Evolutionary conservation across 2,329 filamentous ascomycete genomes (phyloP), one percentile per base, ranked within the genome.

Genomic region (Trichoderma aggressivum): DNA sequence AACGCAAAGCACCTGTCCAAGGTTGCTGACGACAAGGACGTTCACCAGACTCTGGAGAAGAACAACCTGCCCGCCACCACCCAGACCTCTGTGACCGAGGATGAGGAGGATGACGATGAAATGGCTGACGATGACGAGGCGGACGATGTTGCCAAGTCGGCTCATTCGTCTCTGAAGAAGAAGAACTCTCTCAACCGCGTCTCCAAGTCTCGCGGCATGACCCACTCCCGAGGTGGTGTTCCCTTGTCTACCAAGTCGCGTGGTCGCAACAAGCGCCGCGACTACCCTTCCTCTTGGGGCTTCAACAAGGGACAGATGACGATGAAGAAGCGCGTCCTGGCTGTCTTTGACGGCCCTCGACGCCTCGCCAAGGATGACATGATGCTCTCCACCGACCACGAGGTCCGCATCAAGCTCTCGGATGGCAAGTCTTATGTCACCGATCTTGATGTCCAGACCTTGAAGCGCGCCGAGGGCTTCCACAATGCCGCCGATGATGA

Each of bases 311-410:
- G 93, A 77, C 94, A 96, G 84, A 97, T 98, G 93, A 97, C 92
- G 79, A 97, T 97, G 89, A 98, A 97, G 89, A 98, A 98, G 88
- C 92, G 96, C 32, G 94, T 98, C 70, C 86, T 98, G 77, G 94
- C 94, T 74, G 93, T 97, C 24, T 99, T 97, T 77, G 94, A 98
- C 78, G 96, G 96, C 0, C 87, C 87, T 18, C 90, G 94, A 67
- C 90, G 95, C 55, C 87, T 99, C 63, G 96, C 93, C 88, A 98
- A 98, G 85, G 96, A 99, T 79, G 96, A 99, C 82, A 96, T 98
- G 94, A 97, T 98, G 94, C 90, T 99, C 63, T 94, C 94, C 76
- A 94, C 92, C 18, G 94, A 97, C 76, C 94, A 96, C 78, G 96
- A 99, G 82, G 94, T 98, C 47, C 93, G 95, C 78, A 86, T 97